Evolutionary conservation across 352 stramenopile genomes (phyloP).

Genomic region (Globisporangium canariense): DNA sequence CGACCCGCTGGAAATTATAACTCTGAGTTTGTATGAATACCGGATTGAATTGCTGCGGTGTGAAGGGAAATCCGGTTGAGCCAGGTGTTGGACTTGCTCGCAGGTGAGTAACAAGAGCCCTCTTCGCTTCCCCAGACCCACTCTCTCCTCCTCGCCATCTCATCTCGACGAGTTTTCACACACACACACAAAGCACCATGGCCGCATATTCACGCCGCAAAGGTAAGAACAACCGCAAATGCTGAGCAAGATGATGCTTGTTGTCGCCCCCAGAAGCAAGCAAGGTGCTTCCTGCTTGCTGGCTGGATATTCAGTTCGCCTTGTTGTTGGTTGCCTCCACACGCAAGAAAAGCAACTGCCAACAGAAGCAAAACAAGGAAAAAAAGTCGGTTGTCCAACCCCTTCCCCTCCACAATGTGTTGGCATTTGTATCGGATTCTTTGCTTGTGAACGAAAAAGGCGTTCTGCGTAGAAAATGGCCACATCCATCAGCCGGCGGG

Average conservation of each 20-base stretch:
- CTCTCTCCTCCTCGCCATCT: background rate
- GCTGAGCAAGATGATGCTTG: background rate
- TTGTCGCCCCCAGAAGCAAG: background rate
- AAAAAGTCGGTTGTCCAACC: background rate
- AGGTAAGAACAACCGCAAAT: background rate
- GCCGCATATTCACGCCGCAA: background rate
- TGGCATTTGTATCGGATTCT: slow-evolving; percentile 1
- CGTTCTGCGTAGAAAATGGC: slow-evolving; percentile 14
- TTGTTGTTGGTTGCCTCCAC: background rate
- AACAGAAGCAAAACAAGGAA: background rate
- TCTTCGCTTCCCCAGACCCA: background rate
- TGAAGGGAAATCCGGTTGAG: background rate
- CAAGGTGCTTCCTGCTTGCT: background rate
- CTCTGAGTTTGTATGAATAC: background rate
- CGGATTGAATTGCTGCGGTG: background rate
- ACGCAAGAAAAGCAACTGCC: background rate
- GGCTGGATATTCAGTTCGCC: background rate
- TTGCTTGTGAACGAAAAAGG: slow-evolving; percentile 8
- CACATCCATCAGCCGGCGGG: slow-evolving; percentile 18
- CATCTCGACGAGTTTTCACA: background rate
- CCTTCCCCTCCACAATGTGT: background rate
- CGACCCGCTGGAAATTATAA: background rate
- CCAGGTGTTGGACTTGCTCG: background rate
- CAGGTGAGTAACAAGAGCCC: background rate
- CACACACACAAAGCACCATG: background rate